These are phyloP conservation scores for Umbelopsis ramanniana DNA, from an alignment of 192 early-diverging fungal species.

Conservation along the genomic window DNA sequence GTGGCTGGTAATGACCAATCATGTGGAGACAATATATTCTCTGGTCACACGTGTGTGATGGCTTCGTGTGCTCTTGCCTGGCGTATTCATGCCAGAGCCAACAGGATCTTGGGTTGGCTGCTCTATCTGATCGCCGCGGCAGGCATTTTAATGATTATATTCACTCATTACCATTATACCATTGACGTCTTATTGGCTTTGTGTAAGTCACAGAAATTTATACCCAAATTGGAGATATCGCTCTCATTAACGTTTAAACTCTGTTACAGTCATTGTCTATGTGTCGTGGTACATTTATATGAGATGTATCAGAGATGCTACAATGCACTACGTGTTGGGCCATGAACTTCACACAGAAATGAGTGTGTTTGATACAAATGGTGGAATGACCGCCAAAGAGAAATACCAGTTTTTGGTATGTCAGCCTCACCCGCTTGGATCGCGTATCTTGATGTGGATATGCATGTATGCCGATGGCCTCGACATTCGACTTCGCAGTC, in stretches of 20 bases:
- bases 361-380: conserved; percentile 25
- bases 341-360: conserved; percentile 24
- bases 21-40: conserved; percentile 70
- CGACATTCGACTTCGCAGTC: conserved; percentile 28
- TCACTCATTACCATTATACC: conserved; percentile 64
- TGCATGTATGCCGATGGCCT: conserved; percentile 33
- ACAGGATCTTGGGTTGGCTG: conserved; percentile 45
- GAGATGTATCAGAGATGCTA: conserved; percentile 28
- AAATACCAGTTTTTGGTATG: conserved; percentile 28
- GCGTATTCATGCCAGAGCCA: conserved; percentile 56
- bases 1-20: conserved; percentile 52
- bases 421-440: conserved; percentile 32
- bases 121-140: conserved; percentile 36
- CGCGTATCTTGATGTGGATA: conserved; percentile 32
- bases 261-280: conserved; percentile 27
- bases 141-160: conserved; percentile 55
- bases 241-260: neutral
- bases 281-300: conserved; percentile 31
- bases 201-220: conserved; percentile 21
- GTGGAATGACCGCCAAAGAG: neutral
- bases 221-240: neutral
- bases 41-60: conserved; percentile 64
- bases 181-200: conserved; percentile 63
- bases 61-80: conserved; percentile 56
- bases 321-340: conserved; percentile 31